Evolutionary conservation across 2,329 filamentous ascomycete species (phyloP), one percentile per base, ranked within the genome.

Genomic region (Hirsutella thompsonii): DNA sequence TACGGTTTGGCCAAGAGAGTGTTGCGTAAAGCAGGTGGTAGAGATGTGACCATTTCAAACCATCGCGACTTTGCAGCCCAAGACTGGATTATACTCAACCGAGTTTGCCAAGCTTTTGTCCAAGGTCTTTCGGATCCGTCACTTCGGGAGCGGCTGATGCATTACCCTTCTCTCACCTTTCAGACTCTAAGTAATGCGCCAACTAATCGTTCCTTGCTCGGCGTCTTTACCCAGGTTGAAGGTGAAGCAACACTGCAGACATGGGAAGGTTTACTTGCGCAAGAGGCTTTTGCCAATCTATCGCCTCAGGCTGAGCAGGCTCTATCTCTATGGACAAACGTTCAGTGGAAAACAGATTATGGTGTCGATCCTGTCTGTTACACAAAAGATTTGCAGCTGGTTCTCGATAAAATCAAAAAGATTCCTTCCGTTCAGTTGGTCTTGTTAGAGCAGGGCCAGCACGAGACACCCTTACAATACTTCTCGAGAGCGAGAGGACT

Each of bases 41-140:
- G 66, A 26, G 74, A 78, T 46, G 55, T 73, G 9, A 70, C 63
- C 1, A 55, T 65, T 9, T 67, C 68, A 1, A 76, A 69, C 41
- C 52, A 50, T 8, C 52, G 55, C 3, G 62, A 64, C 10, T 68
- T 76, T 41, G 58, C 51, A 0, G 45, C 54, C 3, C 51, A 59
- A 4, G 69, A 79, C 37, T 68, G 63, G 50, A 58, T 55, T 2
- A 55, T 74, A 5, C 58, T 80, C 3, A 69, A 73, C 36, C 60
- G 65, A 20, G 62, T 79, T 9, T 72, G 67, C 47, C 56, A 63
- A 37, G 69, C 70, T 3, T 79, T 79, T 48, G 57, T 80, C 3
- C 50, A 58, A 1, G 77, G 77, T 5, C 64, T 81, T 18, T 52
- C 57, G 3, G 69, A 78, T 46, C 33, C 57, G 20, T 46, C 54